A percentile compares a stretch with the other conserved stretches of the same genome.
These are phyloP conservation scores for Auricularia cornea DNA, from an alignment of 768 basidiomycete genomes.

Conservation along the genomic window DNA sequence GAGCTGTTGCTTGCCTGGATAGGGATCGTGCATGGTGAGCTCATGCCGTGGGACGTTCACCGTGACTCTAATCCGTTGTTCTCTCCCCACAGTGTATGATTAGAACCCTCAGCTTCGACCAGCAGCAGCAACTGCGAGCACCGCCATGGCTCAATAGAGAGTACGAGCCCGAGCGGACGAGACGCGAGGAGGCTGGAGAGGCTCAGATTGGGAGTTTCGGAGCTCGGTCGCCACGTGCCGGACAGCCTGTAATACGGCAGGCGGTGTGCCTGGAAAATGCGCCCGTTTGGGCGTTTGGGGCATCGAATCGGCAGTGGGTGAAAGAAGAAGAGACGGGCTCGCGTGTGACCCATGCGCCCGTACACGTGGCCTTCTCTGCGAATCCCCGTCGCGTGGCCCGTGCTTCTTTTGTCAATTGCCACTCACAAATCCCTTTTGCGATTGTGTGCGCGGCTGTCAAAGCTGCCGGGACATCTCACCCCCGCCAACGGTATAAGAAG, in stretches of 20 bases:
- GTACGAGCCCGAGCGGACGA: no score
- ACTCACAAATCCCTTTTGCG: background rate
- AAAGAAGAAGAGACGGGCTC: background rate
- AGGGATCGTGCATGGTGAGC: constrained; percentile 1
- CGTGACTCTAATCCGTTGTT: background rate
- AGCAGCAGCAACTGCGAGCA: no score
- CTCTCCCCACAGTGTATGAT: background rate
- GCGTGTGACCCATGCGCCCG: background rate
- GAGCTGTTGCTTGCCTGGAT: constrained; percentile 15
- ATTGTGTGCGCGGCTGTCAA: background rate
- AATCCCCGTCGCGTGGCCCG: background rate
- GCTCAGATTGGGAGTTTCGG: no score
- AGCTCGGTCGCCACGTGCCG: no score
- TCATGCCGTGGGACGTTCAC: background rate
- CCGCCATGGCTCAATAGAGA: no score
- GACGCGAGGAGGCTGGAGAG: no score
- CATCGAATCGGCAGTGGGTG: background rate
- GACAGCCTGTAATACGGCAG: no score
- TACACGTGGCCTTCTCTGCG: background rate
- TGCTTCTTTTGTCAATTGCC: background rate
- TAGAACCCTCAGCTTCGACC: no score
- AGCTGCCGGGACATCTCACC: background rate
- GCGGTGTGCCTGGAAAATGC: background rate
- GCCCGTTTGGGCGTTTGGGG: background rate
- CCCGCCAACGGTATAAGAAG: background rate